These are phyloP conservation scores for Saccharomycopsis phalli DNA, from an alignment of 1,139 yeast species.

Conservation along the genomic window DNA sequence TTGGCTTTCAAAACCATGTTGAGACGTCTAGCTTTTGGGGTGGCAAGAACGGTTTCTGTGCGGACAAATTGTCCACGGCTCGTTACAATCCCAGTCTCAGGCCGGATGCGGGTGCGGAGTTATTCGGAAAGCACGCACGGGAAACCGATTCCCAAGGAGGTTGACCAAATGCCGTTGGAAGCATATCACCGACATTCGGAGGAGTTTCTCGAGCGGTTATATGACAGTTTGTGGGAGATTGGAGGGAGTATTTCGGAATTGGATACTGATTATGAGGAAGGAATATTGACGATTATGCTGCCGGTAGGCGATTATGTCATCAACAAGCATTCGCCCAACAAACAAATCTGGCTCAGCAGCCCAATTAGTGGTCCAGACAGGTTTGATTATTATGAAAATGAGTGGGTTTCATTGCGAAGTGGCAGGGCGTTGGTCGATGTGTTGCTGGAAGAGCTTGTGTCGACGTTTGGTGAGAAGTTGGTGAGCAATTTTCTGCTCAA, in stretches of 20 bases:
- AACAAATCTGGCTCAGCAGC: conserved; percentile 87
- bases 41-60: neutral
- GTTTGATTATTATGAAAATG: conserved; percentile 46
- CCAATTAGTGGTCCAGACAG: conserved; percentile 91
- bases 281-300: conserved; percentile 64
- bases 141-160: conserved; percentile 39
- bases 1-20: too few relatives aligned
- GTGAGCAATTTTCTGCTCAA: too few relatives aligned
- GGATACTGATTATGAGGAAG: conserved; percentile 77
- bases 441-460: conserved; percentile 41
- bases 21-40: too few relatives aligned
- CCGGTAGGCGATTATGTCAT: conserved; percentile 81
- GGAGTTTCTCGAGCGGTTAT: conserved; percentile 52
- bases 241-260: conserved; percentile 43
- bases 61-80: neutral
- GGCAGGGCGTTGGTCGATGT: conserved; percentile 39
- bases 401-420: conserved; percentile 59
- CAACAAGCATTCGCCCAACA: conserved; percentile 90
- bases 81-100: neutral
- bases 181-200: conserved; percentile 55
- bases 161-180: conserved; percentile 36
- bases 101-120: neutral
- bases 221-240: conserved; percentile 55
- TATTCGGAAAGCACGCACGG: conserved; percentile 38
- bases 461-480: too few relatives aligned